Base-by-base conservation (phyloP, 345 rosid species). In the Eucalyptus cloeziana region DNA sequence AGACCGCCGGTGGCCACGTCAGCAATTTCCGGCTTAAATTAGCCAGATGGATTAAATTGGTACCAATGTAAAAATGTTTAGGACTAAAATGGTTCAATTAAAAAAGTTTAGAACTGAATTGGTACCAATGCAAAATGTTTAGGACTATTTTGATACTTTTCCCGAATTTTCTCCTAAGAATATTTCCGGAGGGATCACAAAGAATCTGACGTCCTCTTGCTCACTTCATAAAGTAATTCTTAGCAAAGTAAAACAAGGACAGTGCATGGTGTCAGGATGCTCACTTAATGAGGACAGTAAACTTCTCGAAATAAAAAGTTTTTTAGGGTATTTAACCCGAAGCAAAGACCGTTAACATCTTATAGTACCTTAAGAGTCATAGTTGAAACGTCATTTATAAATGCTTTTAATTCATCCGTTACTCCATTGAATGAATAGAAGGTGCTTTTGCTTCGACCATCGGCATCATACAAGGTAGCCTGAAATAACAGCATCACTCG, bases 361-460 rank as follows among this genome's bases (percentile, higher is more conserved):
- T 83, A 86, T 81, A 67, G 85, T 92, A 96, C 99, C 98, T 96
- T 93, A 43, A 90, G 88, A n/a, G 91, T 90, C 85, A 95, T 91
- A 64, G 92, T 93, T 85, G 94, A 94, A 86, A 96, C 93, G 87
- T 97, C 97, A 87, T 86, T 92, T 88, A 97, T 86, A 91, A 97
- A 96, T 22, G 96, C 90, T 92, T 96, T 96, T 83, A 97, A 86
- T 90, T 97, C 99, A 91, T 96, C 98, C 7, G 95, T 93, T 88
- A 97, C 98, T 91, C 99, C 99, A 88, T 97, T 88, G 91, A 97
- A 97, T 40, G 98, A 96, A 91, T 95, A 93, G 93, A 97, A 96
- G 88, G 88, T 91, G 93, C 93, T 94, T 88, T 92, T 93, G 31
- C 93, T 88, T 30, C 91, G 90, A 86, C 98, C 98, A 92, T 94